Base-by-base conservation (phyloP, 2,329 filamentous ascomycete genomes). In the Fusarium algeriense region DNA sequence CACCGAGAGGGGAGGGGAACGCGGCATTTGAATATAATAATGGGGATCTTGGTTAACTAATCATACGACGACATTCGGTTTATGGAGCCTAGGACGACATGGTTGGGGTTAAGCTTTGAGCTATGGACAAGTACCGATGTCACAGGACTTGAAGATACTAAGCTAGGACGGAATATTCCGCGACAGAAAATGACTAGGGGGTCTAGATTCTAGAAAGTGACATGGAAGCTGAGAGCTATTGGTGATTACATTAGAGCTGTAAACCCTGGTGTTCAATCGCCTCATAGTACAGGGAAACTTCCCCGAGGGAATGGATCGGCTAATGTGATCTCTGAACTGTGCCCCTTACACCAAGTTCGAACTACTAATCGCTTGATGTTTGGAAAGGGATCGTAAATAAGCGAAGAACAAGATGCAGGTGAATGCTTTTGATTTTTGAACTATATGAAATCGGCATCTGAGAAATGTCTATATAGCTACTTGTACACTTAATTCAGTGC, bases 1-100 rank as follows among this genome's bases (percentile, higher is more conserved):
- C 43, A 60, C 70, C 69, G 69, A 71, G 54, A 48, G 20, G 26
- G 23, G 20, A 53, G 49, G 56, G 52, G 15, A 28, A 15, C 8
- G 65, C 66, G 66, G 58, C 54, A 67, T 62, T 57, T 68, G 49
- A 60, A 50, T 49, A 17, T 37, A 15, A 45, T n/a, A 23, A 50
- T 14, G 28, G 32, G 28, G 32, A 44, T 44, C 23, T 9, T 52
- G 34, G n/a, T 19, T 12, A 40, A 32, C 55, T 58, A 32, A 40
- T 40, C 34, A 52, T 48, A 48, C 53, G 30, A 56, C 53, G 20
- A 10, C 6, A 48, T 35, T 23, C 10, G 13, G 53, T 7, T 23
- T 23, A 52, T 15, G n/a, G 13, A 20, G 43, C 44, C 44, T 28
- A 57, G 34, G 38, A 15, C 37, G 54, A 44, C 2, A 52, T 19